Evolutionary conservation across 331 rosid species (phyloP), one percentile per base, ranked within the genome.

Genomic region (Acacia concinna): DNA sequence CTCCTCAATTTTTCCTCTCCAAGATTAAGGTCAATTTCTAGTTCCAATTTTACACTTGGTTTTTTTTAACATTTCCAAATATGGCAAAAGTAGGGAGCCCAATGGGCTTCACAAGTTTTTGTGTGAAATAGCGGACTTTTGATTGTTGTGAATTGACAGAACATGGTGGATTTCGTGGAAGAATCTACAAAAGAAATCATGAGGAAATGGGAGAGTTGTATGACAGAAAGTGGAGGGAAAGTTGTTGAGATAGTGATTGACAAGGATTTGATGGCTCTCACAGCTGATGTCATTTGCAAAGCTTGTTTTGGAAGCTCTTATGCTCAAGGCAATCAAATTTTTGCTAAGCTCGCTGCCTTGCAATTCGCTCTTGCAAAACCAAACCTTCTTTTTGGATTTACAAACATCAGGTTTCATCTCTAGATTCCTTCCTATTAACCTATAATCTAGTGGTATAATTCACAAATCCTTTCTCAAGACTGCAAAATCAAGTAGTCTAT

Each of bases 271-370:
- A 84, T 77, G 71, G 35, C 25, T 52, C 74, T 84, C 15, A 77
- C 81, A 0, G 87, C 68, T 1, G 85, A 84, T 68, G 15, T 73
- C 17, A 81, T 84, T 41, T 81, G 83, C 9, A 81, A 73, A 81
- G 60, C 83, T 67, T 84, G 88, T 73, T 84, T 84, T 67, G 83
- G 88, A 0, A 84, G 71, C 67, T 71, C 84, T 18, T 84, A 77
- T 17, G 70, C 78, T 7, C 81, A 81, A 56, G 88, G 88, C 79
- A 77, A 73, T 38, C 76, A 77, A 74, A 77, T 84, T 38, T 84
- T 84, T 51, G 65, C 60, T 25, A 84, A 73, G 65, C 46, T 84
- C 23, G 78, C 82, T 17, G 8, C 57, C 10, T 66, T 81, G 75
- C 85, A 81, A 73, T 54, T 28, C 0, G 32, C 56, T 8, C 70